Conservation (phyloP, 2,329 filamentous ascomycete genomes). For the Penicillium sp. region DNA sequence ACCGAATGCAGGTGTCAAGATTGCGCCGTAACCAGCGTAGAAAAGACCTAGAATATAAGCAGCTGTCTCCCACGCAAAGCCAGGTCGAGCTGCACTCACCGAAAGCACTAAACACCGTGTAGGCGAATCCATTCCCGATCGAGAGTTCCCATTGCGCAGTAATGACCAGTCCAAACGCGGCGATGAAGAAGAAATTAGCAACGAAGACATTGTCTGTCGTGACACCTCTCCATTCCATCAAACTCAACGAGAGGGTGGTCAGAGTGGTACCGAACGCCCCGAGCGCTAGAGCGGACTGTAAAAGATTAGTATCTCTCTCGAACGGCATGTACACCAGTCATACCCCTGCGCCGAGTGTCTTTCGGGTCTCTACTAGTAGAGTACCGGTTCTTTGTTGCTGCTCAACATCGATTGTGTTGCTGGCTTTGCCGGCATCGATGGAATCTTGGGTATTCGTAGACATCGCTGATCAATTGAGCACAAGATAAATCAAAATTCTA, state of each 20-base stretch:
- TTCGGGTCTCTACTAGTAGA: slow-evolving; percentile 1
- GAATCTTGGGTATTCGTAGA: slow-evolving; percentile 4
- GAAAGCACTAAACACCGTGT: slow-evolving; percentile 58
- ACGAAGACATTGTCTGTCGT: slow-evolving; percentile 55
- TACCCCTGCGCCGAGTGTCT: slow-evolving; percentile 25
- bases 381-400: slow-evolving; percentile 9
- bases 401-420: slow-evolving; percentile 15
- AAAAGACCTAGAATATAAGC: slow-evolving; percentile 42
- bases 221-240: slow-evolving; percentile 59
- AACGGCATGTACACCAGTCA: background rate
- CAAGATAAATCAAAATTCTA: background rate
- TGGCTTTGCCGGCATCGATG: slow-evolving; percentile 3
- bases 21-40: slow-evolving; percentile 52
- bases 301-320: background rate
- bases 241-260: slow-evolving; percentile 54
- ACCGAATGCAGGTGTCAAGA: slow-evolving; percentile 51
- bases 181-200: slow-evolving; percentile 57
- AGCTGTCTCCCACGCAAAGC: background rate
- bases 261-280: slow-evolving; percentile 58
- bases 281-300: slow-evolving; percentile 51
- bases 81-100: slow-evolving; percentile 32
- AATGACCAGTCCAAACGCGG: slow-evolving; percentile 54
- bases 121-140: slow-evolving; percentile 54
- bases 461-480: background rate
- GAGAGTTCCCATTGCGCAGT: slow-evolving; percentile 59